Conservation (phyloP, 192 early-diverging fungal genomes). For the Entomortierella lignicola region DNA sequence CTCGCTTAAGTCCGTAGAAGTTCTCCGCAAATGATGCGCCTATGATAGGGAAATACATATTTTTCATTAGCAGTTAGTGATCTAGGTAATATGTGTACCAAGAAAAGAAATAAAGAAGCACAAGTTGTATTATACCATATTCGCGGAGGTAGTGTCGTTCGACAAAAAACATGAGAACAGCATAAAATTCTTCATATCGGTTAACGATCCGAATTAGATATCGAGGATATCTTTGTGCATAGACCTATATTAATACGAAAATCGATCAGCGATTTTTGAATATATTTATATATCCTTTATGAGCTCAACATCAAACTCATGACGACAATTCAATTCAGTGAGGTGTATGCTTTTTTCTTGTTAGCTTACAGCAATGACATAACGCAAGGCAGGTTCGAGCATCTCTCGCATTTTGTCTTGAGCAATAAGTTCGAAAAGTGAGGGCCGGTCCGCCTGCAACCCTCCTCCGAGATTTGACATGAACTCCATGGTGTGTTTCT, state of each 20-base stretch:
- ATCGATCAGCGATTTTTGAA: background rate
- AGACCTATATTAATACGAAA: constrained; percentile 60
- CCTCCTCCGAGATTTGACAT: constrained; percentile 81
- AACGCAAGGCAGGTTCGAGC: constrained; percentile 86
- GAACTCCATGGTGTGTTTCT: constrained; percentile 77
- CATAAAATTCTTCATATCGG: constrained; percentile 86
- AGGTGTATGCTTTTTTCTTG: too few species aligned
- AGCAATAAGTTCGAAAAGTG: constrained; percentile 91
- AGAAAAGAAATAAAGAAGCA: background rate
- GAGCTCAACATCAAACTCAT: background rate
- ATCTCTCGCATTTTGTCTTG: constrained; percentile 86
- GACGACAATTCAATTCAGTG: too few species aligned
- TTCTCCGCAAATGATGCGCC: constrained; percentile 90
- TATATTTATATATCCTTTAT: background rate
- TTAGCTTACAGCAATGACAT: constrained; percentile 81
- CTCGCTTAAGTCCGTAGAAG: constrained; percentile 91
- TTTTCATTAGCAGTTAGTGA: background rate
- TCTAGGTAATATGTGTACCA: background rate
- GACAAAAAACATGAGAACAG: constrained; percentile 80
- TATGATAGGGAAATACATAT: constrained; percentile 7
- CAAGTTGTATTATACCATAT: constrained; percentile 67
- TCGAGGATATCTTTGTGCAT: constrained; percentile 90
- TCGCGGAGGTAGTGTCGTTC: constrained; percentile 87
- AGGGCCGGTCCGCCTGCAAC: constrained; percentile 79
- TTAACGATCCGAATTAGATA: constrained; percentile 80